These are phyloP conservation scores for Neonectria sp. DNA, from an alignment of 2,329 filamentous ascomycete genomes.

Conservation along the genomic window DNA sequence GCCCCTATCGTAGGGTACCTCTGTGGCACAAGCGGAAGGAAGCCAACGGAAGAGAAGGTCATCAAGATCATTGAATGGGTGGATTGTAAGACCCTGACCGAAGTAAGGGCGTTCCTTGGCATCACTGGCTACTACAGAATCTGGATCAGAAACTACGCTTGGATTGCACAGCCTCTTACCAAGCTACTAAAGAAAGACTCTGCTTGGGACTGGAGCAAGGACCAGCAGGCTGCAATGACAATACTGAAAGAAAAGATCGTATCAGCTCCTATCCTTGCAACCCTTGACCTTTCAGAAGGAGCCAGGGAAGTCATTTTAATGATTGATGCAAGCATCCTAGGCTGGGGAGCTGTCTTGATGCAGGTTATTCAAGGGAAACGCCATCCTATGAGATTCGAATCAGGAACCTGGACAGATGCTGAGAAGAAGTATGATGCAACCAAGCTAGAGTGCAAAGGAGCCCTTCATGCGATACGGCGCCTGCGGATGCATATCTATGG, in stretches of 20 bases:
- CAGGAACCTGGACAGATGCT: background rate
- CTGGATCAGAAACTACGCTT: too few relatives aligned
- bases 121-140: too few relatives aligned
- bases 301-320: background rate
- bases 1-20: too few relatives aligned
- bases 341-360: background rate
- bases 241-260: too few relatives aligned
- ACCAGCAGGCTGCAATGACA: background rate
- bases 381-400: background rate
- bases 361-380: background rate
- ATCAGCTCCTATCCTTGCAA: too few relatives aligned
- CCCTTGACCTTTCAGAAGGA: background rate
- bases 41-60: too few relatives aligned
- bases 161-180: too few relatives aligned
- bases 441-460: background rate
- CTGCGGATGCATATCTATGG: background rate
- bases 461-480: background rate
- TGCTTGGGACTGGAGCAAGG: background rate
- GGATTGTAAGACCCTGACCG: background rate
- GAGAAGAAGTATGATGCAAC: background rate
- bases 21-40: too few relatives aligned
- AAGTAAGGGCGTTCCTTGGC: background rate
- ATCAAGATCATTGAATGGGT: too few relatives aligned
- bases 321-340: background rate
- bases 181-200: too few relatives aligned